phyloP scores from a whole-genome alignment of 768 basidiomycete genomes.

The Panaeolus cyanescens region DNA sequence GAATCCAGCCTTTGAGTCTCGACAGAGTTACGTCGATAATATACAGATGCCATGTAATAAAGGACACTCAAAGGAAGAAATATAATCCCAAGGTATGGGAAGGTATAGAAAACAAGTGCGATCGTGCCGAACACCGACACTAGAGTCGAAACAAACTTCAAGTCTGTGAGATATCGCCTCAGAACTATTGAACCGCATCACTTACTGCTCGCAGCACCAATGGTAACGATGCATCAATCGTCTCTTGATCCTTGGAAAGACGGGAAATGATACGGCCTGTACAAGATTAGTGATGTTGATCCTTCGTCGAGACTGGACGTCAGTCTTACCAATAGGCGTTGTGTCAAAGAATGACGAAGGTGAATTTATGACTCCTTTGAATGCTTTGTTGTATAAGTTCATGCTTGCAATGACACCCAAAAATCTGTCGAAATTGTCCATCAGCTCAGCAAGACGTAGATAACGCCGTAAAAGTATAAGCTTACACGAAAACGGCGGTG shows the following conservation, averaged over 20 bases:
- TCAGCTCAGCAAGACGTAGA: neutral
- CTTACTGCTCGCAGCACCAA: slow-evolving; percentile 50
- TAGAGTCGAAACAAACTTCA: slow-evolving; percentile 54
- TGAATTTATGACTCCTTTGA: slow-evolving; percentile 58
- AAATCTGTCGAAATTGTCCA: slow-evolving; percentile 28
- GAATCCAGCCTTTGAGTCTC: slow-evolving; percentile 70
- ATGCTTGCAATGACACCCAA: slow-evolving; percentile 38
- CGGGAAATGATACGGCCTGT: slow-evolving; percentile 58
- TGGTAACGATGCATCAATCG: slow-evolving; percentile 51
- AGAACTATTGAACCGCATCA: too few species aligned
- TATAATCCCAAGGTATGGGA: slow-evolving; percentile 66
- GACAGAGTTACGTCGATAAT: slow-evolving; percentile 62
- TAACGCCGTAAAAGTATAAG: neutral
- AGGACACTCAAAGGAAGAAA: slow-evolving; percentile 54
- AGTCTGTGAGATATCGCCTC: too few species aligned
- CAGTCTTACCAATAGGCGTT: slow-evolving; percentile 64
- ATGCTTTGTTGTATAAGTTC: slow-evolving; percentile 55
- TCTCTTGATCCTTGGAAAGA: slow-evolving; percentile 64
- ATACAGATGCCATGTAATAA: slow-evolving; percentile 55
- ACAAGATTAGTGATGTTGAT: too few species aligned
- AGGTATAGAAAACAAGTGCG: slow-evolving; percentile 65
- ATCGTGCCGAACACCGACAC: slow-evolving; percentile 53
- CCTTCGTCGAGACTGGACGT: too few species aligned
- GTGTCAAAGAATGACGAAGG: slow-evolving; percentile 74
- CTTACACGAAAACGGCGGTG: slow-evolving; percentile 53